Evolutionary conservation across 2,329 filamentous ascomycete genomes (phyloP).

Genomic region (Cordyceps militaris): DNA sequence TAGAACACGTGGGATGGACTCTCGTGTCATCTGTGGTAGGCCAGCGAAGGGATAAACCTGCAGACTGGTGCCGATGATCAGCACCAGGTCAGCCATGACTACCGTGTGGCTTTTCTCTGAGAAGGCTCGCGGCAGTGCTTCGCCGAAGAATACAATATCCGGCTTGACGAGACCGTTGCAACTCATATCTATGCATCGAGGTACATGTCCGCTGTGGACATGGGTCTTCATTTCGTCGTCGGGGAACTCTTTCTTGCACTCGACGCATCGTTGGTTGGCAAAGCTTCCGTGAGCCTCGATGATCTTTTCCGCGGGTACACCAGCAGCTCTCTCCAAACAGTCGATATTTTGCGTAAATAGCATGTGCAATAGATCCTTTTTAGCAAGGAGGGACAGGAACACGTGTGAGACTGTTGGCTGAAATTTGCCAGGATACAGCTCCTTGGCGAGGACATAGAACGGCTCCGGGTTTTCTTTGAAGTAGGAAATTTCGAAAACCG

Average conservation of each 20-base stretch:
- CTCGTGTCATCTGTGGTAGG: constrained; percentile 57
- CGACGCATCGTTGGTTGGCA: constrained; percentile 82
- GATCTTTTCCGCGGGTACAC: constrained; percentile 72
- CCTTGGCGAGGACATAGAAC: constrained; percentile 87
- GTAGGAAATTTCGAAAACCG: constrained; percentile 88
- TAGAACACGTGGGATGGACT: constrained; percentile 66
- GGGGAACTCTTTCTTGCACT: constrained; percentile 69
- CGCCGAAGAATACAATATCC: constrained; percentile 92
- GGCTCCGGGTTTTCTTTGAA: constrained; percentile 78
- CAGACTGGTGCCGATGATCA: constrained; percentile 85
- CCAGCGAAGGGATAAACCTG: constrained; percentile 84
- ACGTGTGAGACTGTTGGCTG: constrained; percentile 83
- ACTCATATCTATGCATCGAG: constrained; percentile 51
- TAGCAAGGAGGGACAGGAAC: constrained; percentile 75
- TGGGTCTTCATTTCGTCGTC: constrained; percentile 66
- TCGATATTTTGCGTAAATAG: constrained; percentile 98
- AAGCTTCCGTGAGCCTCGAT: constrained; percentile 96
- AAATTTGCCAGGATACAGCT: constrained; percentile 87
- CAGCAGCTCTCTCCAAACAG: constrained; percentile 81
- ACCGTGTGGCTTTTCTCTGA: constrained; percentile 37
- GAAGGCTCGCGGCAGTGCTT: constrained; percentile 45
- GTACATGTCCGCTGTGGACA: constrained; percentile 61
- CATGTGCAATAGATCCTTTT: constrained; percentile 72
- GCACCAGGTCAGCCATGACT: constrained; percentile 62
- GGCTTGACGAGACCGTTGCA: constrained; percentile 84